Evolutionary conservation across 768 basidiomycete species (phyloP).

Genomic region (Gelatoporia subvermispora): DNA sequence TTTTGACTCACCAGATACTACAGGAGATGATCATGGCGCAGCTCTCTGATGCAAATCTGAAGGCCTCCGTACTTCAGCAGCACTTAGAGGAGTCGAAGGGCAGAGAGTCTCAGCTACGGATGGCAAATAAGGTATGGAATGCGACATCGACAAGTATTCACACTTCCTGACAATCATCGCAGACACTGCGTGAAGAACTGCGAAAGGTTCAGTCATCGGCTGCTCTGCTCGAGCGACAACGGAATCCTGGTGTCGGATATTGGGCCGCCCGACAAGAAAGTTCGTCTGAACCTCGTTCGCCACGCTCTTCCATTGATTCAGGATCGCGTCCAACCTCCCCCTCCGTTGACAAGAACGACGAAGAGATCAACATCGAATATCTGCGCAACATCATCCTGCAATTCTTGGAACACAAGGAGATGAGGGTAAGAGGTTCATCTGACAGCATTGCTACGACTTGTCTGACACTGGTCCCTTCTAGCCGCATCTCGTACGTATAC

Average conservation of each 20-base stretch:
- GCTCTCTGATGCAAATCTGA: constrained; percentile 43
- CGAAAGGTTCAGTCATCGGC: constrained; percentile 94
- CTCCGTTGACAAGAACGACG: constrained; percentile 51
- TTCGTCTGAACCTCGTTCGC: constrained; percentile 28
- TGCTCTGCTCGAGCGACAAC: constrained; percentile 81
- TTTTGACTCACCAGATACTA: neutral
- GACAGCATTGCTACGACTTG: constrained; percentile 3
- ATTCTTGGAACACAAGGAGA: constrained; percentile 97
- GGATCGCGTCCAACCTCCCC: constrained; percentile 27
- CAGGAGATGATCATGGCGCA: constrained; percentile 44
- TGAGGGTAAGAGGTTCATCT: constrained; percentile 69
- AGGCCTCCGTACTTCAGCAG: constrained; percentile 51
- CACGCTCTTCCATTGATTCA: constrained; percentile 34
- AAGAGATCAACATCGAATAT: constrained; percentile 95
- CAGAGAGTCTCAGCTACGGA: constrained; percentile 64
- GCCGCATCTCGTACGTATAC: constrained; percentile 87
- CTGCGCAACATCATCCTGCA: constrained; percentile 93
- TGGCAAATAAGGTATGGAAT: constrained; percentile 69
- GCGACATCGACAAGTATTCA: neutral
- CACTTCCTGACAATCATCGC: constrained; percentile 1
- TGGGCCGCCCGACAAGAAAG: constrained; percentile 56
- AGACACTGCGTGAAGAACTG: constrained; percentile 91
- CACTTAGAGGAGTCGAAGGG: constrained; percentile 69
- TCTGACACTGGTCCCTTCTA: constrained; percentile 25
- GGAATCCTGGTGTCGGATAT: constrained; percentile 92